Percentiles rank a stretch among this genome's conserved stretches.
Conservation (phyloP, 2,329 filamentous ascomycete genomes). For the Diaporthe capsici region DNA sequence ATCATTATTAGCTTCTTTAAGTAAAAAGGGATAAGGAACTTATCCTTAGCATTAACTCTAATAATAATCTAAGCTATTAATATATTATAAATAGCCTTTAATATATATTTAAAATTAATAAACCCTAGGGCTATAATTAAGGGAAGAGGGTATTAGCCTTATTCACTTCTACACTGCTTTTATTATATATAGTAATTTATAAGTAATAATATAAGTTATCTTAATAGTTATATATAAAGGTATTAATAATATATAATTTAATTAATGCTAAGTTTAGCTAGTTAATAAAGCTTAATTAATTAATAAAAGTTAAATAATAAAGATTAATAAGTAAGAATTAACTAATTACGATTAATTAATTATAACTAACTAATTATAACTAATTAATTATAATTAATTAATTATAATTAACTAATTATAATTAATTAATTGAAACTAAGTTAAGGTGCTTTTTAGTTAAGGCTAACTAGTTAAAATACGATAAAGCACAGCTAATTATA, state of each 20-base stretch:
- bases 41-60: not conserved
- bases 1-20: not conserved
- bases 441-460: not conserved
- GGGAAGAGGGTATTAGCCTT: not conserved
- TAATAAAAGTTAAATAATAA: not conserved
- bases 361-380: not conserved
- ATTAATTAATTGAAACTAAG: not conserved
- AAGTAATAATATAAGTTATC: not conserved
- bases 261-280: not conserved
- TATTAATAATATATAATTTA: no score
- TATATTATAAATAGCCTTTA: not conserved
- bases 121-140: not conserved
- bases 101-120: not conserved
- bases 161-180: not conserved
- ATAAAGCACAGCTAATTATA: not conserved
- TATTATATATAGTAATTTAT: not conserved
- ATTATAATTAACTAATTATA: not conserved
- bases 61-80: not conserved
- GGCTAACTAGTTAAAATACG: not conserved
- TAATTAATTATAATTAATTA: not conserved
- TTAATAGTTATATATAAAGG: not conserved
- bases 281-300: not conserved
- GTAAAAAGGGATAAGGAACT: not conserved
- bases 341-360: not conserved
- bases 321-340: not conserved